A percentile compares a stretch with the other conserved stretches of the same genome.
phyloP scores from a whole-genome alignment of 2,329 filamentous ascomycete genomes.

The Colletotrichum musicola region DNA sequence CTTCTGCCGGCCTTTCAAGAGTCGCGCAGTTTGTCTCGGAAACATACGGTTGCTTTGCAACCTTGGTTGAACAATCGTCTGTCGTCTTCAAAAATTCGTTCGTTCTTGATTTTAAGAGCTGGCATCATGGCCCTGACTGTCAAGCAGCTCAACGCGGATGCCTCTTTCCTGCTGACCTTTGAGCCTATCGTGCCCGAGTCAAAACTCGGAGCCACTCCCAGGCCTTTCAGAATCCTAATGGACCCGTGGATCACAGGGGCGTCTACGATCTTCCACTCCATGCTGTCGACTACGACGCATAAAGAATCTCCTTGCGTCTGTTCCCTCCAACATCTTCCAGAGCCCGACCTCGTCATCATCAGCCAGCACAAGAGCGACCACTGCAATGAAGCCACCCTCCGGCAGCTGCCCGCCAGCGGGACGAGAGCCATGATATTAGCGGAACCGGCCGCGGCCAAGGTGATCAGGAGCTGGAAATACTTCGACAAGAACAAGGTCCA shows the following conservation, averaged over 20 bases:
- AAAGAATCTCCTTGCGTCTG: constrained; percentile 67
- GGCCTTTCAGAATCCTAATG: constrained; percentile 75
- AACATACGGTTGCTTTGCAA: constrained; percentile 9
- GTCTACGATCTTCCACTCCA: constrained; percentile 70
- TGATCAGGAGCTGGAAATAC: constrained; percentile 76
- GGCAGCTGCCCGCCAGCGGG: constrained; percentile 67
- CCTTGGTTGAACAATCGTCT: neutral
- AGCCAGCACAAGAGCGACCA: constrained; percentile 70
- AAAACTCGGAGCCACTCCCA: constrained; percentile 52
- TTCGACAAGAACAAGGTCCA: constrained; percentile 67
- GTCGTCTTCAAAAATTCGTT: neutral
- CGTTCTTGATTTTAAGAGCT: neutral
- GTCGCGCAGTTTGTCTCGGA: neutral
- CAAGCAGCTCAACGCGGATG: constrained; percentile 73
- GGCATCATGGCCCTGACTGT: constrained; percentile 71
- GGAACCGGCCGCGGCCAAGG: constrained; percentile 72
- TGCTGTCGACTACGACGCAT: constrained; percentile 71
- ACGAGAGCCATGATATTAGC: constrained; percentile 74
- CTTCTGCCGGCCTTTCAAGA: neutral
- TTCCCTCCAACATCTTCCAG: constrained; percentile 58
- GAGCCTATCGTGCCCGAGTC: constrained; percentile 62
- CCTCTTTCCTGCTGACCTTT: constrained; percentile 75
- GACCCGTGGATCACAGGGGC: constrained; percentile 78
- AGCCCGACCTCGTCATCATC: constrained; percentile 60
- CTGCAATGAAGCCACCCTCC: constrained; percentile 77